Evolutionary conservation across 352 stramenopile species (phyloP).

Genomic region (Pythium oligandrum): DNA sequence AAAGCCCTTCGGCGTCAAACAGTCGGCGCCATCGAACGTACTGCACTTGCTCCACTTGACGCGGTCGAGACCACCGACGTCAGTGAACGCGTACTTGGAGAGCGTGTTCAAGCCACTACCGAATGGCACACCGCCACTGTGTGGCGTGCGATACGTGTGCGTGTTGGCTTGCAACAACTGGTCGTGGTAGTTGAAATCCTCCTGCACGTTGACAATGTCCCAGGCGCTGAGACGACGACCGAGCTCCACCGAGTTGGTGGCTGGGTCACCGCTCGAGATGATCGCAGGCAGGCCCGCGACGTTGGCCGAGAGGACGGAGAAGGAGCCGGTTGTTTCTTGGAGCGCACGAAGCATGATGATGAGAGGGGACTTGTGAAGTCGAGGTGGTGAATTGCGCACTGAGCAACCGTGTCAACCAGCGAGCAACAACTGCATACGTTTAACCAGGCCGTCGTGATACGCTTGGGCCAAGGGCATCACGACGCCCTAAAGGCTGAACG

Average conservation of each 20-base stretch:
- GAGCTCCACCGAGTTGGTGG: conserved; percentile 39
- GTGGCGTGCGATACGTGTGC: conserved; percentile 35
- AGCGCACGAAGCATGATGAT: conserved; percentile 23
- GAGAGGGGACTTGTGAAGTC: no score
- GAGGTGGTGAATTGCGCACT: no score
- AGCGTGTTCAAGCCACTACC: conserved; percentile 45
- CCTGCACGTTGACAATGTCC: conserved; percentile 19
- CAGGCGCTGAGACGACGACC: conserved; percentile 28
- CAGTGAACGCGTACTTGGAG: conserved; percentile 36
- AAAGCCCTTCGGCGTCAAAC: conserved; percentile 55
- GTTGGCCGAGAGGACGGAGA: conserved; percentile 41
- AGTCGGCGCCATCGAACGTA: conserved; percentile 40
- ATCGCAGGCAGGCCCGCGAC: conserved; percentile 37
- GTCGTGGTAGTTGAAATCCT: conserved; percentile 19
- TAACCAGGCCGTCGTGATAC: no score
- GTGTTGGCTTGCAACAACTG: conserved; percentile 37
- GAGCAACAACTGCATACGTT: no score
- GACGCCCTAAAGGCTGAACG: no score
- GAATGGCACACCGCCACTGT: conserved; percentile 38
- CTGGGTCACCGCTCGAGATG: conserved; percentile 40
- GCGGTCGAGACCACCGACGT: conserved; percentile 28
- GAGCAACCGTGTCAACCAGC: no score
- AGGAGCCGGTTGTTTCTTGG: conserved; percentile 22
- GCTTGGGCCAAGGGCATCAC: no score
- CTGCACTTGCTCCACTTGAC: conserved; percentile 43